Evolutionary conservation across 2,329 filamentous ascomycete genomes (phyloP), one percentile per base, ranked within the genome.

Genomic region (Amauroascus verrucosus): DNA sequence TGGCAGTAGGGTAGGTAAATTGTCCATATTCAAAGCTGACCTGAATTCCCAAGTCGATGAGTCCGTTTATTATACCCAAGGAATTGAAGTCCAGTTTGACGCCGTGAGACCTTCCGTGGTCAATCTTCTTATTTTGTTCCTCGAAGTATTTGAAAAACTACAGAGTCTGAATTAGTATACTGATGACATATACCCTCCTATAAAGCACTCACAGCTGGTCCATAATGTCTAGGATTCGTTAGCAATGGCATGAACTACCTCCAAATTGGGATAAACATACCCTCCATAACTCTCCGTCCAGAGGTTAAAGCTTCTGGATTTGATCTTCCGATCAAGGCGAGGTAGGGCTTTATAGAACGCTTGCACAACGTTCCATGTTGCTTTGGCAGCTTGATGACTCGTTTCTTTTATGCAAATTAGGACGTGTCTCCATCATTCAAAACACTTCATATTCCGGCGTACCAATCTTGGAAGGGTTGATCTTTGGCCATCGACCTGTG

Each of bases 131-230:
- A 56, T 82, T 82, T 59, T 82, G 75, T 20, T 79, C 68, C 51
- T 78, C 72, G 63, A 82, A 82, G 63, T 80, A 75, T 53, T 74
- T 72, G 66, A 73, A 79, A 65, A 82, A 81, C 2, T 63, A 64
- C 56, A 4, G 6, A 16, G 35, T 1, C 3, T 6, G 14, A 24
- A 3, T 50, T 43, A 50, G 52, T 28, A 44, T 45, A 8, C 46
- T 26, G n/a, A 30, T 13, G 22, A n/a, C 11, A 6, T 33, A 11
- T 2, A 33, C 8, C 26, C 3, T 11, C 14, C 7, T 40, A 22
- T 32, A 14, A 14, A n/a, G 18, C 16, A 50, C 13, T 35, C 38
- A 54, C 30, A 18, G 74, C 69, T 6, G 76, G 76, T 3, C 75
- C 75, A 56, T 77, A 77, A 59, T 77, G 75, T 41, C 75, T 74